Evolutionary conservation across 768 basidiomycete genomes (phyloP).

Genomic region (Trametes sanguinea): DNA sequence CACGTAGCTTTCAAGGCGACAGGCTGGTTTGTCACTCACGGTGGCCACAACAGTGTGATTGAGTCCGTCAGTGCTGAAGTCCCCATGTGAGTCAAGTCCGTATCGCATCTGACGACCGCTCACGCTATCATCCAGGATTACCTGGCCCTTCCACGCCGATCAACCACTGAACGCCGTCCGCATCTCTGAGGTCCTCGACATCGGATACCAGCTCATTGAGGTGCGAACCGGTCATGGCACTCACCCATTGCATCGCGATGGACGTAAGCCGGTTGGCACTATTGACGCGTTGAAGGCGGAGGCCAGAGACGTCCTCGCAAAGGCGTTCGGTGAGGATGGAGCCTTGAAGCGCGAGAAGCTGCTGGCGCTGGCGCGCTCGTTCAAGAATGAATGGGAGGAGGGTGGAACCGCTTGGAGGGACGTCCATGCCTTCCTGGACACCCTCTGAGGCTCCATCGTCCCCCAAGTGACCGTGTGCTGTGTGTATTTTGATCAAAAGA

Average conservation of each 20-base stretch:
- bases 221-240: slow-evolving; percentile 26
- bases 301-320: slow-evolving; percentile 20
- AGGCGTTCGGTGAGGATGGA: slow-evolving; percentile 30
- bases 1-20: slow-evolving; percentile 3
- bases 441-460: not conserved
- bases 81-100: slow-evolving; percentile 12
- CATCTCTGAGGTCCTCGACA: slow-evolving; percentile 23
- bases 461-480: not conserved
- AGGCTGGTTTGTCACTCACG: slow-evolving; percentile 29
- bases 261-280: slow-evolving; percentile 23
- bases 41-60: slow-evolving; percentile 30
- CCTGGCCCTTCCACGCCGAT: slow-evolving; percentile 31
- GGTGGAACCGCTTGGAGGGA: slow-evolving; percentile 5
- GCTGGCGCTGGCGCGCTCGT: slow-evolving; percentile 2
- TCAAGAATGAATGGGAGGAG: slow-evolving; percentile 13
- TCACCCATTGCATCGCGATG: slow-evolving; percentile 23
- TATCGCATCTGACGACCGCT: not conserved
- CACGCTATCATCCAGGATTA: slow-evolving; percentile 21
- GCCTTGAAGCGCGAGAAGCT: slow-evolving; percentile 27
- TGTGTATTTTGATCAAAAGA: too few species aligned
- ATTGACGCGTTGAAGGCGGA: slow-evolving; percentile 28
- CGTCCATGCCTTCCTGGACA: slow-evolving; percentile 7
- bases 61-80: slow-evolving; percentile 29
- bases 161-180: slow-evolving; percentile 29
- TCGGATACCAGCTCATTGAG: slow-evolving; percentile 33